Conservation (phyloP, 805 yeast species). For the Scheffersomyces spartinae region DNA sequence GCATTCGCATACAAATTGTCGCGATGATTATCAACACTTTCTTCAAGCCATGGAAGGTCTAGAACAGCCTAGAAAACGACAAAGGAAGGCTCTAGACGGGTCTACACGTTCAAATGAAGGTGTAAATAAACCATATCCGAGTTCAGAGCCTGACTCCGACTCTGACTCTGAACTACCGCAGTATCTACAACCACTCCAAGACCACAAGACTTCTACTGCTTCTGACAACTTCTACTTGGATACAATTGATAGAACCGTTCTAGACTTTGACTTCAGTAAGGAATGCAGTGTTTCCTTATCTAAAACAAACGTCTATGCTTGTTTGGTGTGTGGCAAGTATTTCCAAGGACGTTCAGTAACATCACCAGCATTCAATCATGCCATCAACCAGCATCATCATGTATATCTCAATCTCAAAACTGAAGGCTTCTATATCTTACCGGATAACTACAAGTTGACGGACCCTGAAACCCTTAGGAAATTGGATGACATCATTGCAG, state of each 20-base stretch:
- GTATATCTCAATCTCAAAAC: slow-evolving; percentile 46
- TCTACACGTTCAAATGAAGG: too few relatives aligned
- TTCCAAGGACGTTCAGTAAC: slow-evolving; percentile 52
- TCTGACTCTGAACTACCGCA: too few relatives aligned
- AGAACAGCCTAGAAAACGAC: too few relatives aligned
- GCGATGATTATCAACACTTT: too few relatives aligned
- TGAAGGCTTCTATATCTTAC: slow-evolving; percentile 43
- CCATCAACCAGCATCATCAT: slow-evolving; percentile 52
- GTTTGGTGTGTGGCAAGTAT: slow-evolving; percentile 65
- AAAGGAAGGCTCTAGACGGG: too few relatives aligned
- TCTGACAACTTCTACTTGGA: slow-evolving; percentile 21
- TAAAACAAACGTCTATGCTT: slow-evolving; percentile 53
- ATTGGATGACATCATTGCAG: slow-evolving; percentile 40
- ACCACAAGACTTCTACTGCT: too few relatives aligned
- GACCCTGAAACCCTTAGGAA: slow-evolving; percentile 11
- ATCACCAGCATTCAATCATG: slow-evolving; percentile 61
- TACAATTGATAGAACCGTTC: slow-evolving; percentile 29
- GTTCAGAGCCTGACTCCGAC: too few relatives aligned
- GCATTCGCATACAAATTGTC: too few relatives aligned
- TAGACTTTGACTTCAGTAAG: slow-evolving; percentile 64
- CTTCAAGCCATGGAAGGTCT: too few relatives aligned
- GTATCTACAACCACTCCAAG: too few relatives aligned
- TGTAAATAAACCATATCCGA: too few relatives aligned
- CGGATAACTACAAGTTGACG: slow-evolving; percentile 41
- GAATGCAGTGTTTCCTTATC: slow-evolving; percentile 55